These are phyloP conservation scores for Mortierella sp. DNA, from an alignment of 371 early-diverging fungal species.

Conservation along the genomic window DNA sequence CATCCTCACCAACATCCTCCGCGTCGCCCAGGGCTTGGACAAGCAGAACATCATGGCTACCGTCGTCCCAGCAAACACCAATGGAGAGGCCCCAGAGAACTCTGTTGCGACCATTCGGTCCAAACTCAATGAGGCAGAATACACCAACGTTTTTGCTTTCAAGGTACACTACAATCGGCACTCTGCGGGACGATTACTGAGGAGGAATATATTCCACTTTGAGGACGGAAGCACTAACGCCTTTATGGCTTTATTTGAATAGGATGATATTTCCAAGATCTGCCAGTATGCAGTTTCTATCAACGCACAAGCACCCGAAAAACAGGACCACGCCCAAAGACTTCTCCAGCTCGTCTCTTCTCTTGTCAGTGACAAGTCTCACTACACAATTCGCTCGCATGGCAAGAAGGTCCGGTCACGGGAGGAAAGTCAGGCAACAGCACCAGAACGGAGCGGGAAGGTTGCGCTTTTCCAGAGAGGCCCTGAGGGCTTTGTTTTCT, in stretches of 20 bases:
- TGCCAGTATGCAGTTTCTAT: constrained; percentile 26
- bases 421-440: constrained; percentile 29
- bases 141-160: constrained; percentile 31
- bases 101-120: constrained; percentile 22
- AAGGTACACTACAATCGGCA: constrained; percentile 18
- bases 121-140: constrained; percentile 37
- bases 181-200: neutral
- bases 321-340: constrained; percentile 33
- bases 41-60: constrained; percentile 24
- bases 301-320: constrained; percentile 9
- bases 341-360: constrained; percentile 38
- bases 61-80: constrained; percentile 11
- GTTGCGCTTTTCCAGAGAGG: constrained; percentile 47
- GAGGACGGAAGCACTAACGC: neutral
- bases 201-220: no score
- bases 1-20: constrained; percentile 27
- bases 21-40: constrained; percentile 33
- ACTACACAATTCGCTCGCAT: constrained; percentile 52
- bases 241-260: neutral
- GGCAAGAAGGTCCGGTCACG: constrained; percentile 50
- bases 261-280: constrained; percentile 45
- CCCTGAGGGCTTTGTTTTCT: constrained; percentile 49
- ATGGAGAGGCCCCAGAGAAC: constrained; percentile 32
- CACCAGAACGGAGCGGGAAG: constrained; percentile 43
- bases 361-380: constrained; percentile 43